Base-by-base conservation (phyloP, 352 stramenopile species). In the Phytopythium kandeliae region DNA sequence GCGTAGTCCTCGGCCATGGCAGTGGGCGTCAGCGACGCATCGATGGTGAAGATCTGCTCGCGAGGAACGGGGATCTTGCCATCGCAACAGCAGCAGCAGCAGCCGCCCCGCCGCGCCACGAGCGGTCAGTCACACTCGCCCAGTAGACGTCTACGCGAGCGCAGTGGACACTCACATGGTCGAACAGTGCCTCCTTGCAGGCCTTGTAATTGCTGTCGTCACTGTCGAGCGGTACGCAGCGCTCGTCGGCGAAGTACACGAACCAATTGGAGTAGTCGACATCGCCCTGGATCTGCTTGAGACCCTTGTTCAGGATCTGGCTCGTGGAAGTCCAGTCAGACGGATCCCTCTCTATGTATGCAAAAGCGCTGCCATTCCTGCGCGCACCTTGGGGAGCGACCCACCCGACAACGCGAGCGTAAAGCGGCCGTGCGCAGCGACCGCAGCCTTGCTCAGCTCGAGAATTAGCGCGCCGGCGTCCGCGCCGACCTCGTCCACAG, bases 191-290 rank as follows among this genome's bases (percentile, higher is more conserved):
- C 28, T 89, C 67, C 51, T 92, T 86, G 71, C 96, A 96, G 0
- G 91, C 85, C 57, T 96, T 90, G 67, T 96, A 92, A 78, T 99
- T 99, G 61, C 90, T 98, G 74, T 99, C 96, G n/a, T 77, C 70
- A 72, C 97, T 55, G 50, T 96, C 79, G 21, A 93, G 68, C 10
- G 85, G 65, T 28, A 99, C 97, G 57, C 91, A 98, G 57, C 97
- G 89, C 71, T 99, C 97, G 67, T 99, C 97, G 3, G 96, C 95
- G 60, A 99, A 97, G 63, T 97, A 95, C n/a, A 99, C 86, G 55
- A 98, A 89, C 92, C 96, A 99, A 57, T 97, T 97, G 44, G 85
- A 78, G 66, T 96, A 99, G 53, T 98, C 85, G 26, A 98, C 67
- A 51, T 79, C 74, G 35, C 74, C 66, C 41, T 91, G 78, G 46